Evolutionary conservation across 1,139 yeast genomes (phyloP).

Genomic region (Kurtzmaniella quercitrusa): DNA sequence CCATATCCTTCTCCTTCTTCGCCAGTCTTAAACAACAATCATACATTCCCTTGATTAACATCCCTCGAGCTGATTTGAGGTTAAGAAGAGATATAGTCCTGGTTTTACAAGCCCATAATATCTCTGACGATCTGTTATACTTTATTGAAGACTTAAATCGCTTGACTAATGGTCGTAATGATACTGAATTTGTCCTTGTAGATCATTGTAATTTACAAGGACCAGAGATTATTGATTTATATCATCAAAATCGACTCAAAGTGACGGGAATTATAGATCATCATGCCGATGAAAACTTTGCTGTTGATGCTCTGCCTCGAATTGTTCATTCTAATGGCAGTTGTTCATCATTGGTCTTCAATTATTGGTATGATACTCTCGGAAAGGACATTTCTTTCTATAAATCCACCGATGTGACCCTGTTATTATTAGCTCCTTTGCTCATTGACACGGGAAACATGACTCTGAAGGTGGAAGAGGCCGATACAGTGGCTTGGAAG

Average conservation of each 20-base stretch:
- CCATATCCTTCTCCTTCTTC: slow-evolving; percentile 68
- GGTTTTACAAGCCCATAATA: slow-evolving; percentile 45
- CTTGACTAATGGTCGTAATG: slow-evolving; percentile 13
- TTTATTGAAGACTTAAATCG: slow-evolving; percentile 60
- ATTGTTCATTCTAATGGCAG: slow-evolving; percentile 65
- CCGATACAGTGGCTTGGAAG: slow-evolving; percentile 46
- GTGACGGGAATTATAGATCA: slow-evolving; percentile 77
- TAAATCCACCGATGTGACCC: slow-evolving; percentile 32
- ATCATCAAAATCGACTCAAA: slow-evolving; percentile 18
- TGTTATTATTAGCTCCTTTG: slow-evolving; percentile 61
- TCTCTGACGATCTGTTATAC: slow-evolving; percentile 48
- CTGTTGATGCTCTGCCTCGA: slow-evolving; percentile 50
- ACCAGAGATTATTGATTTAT: slow-evolving; percentile 22
- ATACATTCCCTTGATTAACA: slow-evolving; percentile 66
- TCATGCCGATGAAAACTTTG: slow-evolving; percentile 68
- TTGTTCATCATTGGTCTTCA: slow-evolving; percentile 69
- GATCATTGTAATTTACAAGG: slow-evolving; percentile 81
- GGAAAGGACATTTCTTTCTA: slow-evolving; percentile 15
- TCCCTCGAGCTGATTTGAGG: slow-evolving; percentile 58
- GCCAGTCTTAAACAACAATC: slow-evolving; percentile 21
- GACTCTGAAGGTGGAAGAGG: slow-evolving; percentile 51
- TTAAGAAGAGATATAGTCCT: slow-evolving; percentile 68
- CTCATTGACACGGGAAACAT: slow-evolving; percentile 69
- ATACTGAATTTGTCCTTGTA: slow-evolving; percentile 53
- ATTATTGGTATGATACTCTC: slow-evolving; percentile 46